These are phyloP conservation scores for Linnemannia schmuckeri DNA, from an alignment of 192 early-diverging fungal genomes.

Conservation along the genomic window DNA sequence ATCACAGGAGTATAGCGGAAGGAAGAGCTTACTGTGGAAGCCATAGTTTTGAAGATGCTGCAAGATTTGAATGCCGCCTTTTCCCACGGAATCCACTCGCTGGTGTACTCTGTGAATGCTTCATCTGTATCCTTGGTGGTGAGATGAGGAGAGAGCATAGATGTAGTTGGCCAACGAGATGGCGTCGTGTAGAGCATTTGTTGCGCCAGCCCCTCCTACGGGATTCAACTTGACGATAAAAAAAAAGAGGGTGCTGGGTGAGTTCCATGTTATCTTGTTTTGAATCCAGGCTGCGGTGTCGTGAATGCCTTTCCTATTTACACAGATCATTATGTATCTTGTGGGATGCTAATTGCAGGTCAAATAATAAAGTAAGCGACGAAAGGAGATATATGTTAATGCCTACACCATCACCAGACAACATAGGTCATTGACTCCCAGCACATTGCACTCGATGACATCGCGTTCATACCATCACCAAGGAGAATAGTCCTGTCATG, in stretches of 20 bases:
- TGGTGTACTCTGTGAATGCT: background rate
- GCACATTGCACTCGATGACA: too few relatives aligned
- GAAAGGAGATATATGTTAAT: background rate
- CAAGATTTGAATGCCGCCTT: constrained; percentile 14
- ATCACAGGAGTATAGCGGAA: too few relatives aligned
- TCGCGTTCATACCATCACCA: constrained; percentile 14
- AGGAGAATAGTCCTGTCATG: background rate
- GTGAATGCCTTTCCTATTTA: too few relatives aligned
- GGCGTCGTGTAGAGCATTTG: constrained; percentile 12
- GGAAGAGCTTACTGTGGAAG: background rate
- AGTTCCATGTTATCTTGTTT: background rate
- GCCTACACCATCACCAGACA: too few relatives aligned
- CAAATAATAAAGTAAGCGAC: background rate
- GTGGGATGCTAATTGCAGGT: constrained; percentile 1
- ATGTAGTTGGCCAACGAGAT: constrained; percentile 9
- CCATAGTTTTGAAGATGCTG: background rate
- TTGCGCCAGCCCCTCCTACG: background rate
- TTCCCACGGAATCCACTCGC: background rate
- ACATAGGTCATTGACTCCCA: too few relatives aligned
- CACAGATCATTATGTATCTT: background rate
- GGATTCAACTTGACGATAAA: background rate
- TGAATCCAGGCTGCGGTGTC: too few relatives aligned
- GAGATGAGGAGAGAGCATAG: background rate
- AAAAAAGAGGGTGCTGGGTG: background rate
- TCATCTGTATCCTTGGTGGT: background rate